These are phyloP conservation scores for Suillus decipiens DNA, from an alignment of 768 basidiomycete species.

Conservation along the genomic window DNA sequence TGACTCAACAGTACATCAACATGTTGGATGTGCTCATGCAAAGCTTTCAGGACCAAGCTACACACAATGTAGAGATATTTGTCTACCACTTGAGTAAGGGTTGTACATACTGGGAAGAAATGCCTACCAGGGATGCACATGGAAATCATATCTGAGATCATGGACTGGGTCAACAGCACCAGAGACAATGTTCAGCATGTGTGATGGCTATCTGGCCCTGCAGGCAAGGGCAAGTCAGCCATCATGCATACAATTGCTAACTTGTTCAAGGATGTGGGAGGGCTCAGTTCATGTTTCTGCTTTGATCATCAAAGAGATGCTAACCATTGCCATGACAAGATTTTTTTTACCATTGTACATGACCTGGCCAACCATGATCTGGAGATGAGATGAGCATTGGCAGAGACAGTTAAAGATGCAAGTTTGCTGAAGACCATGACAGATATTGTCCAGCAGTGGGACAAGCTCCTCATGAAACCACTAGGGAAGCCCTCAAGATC, in stretches of 20 bases:
- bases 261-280: background rate
- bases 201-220: background rate
- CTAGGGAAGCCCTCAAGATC: constrained; percentile 9
- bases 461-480: constrained; percentile 18
- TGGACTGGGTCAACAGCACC: constrained; percentile 22
- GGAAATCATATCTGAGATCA: constrained; percentile 28
- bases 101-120: background rate
- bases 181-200: constrained; percentile 2
- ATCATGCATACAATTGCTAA: constrained; percentile 19
- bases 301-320: constrained; percentile 8
- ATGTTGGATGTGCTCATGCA: constrained; percentile 5
- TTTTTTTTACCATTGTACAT: constrained; percentile 16
- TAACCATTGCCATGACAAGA: constrained; percentile 8
- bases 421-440: background rate
- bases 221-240: background rate
- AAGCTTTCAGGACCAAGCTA: background rate
- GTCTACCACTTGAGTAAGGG: background rate
- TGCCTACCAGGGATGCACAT: constrained; percentile 25
- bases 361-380: constrained; percentile 9
- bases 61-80: background rate
- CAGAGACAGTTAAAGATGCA: background rate
- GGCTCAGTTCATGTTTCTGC: constrained; percentile 8
- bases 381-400: background rate
- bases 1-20: background rate
- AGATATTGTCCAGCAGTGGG: constrained; percentile 16